Conservation (phyloP, 805 yeast species). For the Starmerella potacharoeniae region DNA sequence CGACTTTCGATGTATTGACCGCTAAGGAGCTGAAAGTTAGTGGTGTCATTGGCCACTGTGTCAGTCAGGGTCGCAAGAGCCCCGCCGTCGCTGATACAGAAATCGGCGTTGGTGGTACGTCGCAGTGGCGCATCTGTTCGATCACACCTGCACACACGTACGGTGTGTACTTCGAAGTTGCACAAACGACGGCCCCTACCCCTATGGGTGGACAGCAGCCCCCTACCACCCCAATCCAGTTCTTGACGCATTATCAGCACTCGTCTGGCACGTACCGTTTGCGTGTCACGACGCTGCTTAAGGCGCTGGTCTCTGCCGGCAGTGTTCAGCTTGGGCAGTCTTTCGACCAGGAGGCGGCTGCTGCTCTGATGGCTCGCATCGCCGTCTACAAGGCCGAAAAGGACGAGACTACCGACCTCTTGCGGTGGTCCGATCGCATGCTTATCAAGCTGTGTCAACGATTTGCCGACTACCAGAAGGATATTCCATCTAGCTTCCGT, state of each 20-base stretch:
- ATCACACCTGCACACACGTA: conserved; percentile 81
- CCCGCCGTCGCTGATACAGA: conserved; percentile 79
- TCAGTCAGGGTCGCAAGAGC: conserved; percentile 49
- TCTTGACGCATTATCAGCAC: conserved; percentile 86
- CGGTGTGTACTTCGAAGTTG: conserved; percentile 79
- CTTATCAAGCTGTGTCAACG: conserved; percentile 81
- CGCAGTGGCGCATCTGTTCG: conserved; percentile 75
- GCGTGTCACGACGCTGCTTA: conserved; percentile 76
- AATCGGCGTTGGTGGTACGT: conserved; percentile 87
- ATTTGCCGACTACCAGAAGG: conserved; percentile 86
- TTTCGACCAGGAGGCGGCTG: conserved; percentile 98
- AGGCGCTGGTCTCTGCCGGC: conserved; percentile 43
- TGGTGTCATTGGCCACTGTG: conserved; percentile 90
- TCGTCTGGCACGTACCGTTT: conserved; percentile 82
- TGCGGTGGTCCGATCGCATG: conserved; percentile 90
- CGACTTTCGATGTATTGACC: conserved; percentile 75
- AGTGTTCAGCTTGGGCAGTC: conserved; percentile 45
- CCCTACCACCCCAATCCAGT: conserved; percentile 44
- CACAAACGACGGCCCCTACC: conserved; percentile 28
- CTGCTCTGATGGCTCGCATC: conserved; percentile 82
- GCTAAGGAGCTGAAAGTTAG: conserved; percentile 78
- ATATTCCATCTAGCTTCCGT: conserved; percentile 70
- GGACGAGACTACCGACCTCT: conserved; percentile 74
- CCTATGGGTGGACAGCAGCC: conserved; percentile 24
- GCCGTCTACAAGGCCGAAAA: conserved; percentile 73